Evolutionary conservation across 106 monocot genomes (phyloP), one percentile per base, ranked within the genome.

Genomic region (Dendrobium catenatum): DNA sequence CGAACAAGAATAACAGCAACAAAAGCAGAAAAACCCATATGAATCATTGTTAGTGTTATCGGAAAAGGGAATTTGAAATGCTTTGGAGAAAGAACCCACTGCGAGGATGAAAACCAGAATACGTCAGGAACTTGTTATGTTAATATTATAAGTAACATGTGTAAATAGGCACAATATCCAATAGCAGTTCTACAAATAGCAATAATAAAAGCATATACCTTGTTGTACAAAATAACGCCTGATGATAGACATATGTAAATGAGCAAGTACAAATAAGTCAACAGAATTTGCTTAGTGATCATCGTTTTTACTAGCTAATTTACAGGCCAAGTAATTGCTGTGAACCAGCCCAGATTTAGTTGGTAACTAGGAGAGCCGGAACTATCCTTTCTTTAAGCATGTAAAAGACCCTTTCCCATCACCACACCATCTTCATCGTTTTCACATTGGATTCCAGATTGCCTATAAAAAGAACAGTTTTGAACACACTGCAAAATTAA

Each of bases 31-130:
- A 96, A 96, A 81, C 94, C 96, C 96, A 96, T 96, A 79, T 96
- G 94, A 81, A 96, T 96, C 96, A 96, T 96, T 18, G 96, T 96
- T 51, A 96, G 89, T 37, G 96, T 94, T 55, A 96, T 96, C 20
- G 96, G 96, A 85, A 87, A 92, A 9, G 96, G 94, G 80, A 96
- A 96, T 72, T 96, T 94, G 87, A 96, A 96, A 85, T 96, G 90
- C 61, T 90, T 96, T 72, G 88, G 86, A 46, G 96, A 96, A 54
- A 96, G 87, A 78, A 96, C 93, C 96, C 96, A 96, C 96, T 96
- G 96, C 84, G 92, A 83, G 67, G 24, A 33, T 41, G 40, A 80
- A 77, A 75, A 67, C 0, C 10, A 77, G 17, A 19, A 37, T 15
- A 33, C 5, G 4, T 77, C 51, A n/a, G 8, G 42, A n/a, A 42